Percentiles rank a stretch among this genome's conserved stretches.
Conservation (phyloP, 441 rosid species). For the Erysimum cheiri region DNA sequence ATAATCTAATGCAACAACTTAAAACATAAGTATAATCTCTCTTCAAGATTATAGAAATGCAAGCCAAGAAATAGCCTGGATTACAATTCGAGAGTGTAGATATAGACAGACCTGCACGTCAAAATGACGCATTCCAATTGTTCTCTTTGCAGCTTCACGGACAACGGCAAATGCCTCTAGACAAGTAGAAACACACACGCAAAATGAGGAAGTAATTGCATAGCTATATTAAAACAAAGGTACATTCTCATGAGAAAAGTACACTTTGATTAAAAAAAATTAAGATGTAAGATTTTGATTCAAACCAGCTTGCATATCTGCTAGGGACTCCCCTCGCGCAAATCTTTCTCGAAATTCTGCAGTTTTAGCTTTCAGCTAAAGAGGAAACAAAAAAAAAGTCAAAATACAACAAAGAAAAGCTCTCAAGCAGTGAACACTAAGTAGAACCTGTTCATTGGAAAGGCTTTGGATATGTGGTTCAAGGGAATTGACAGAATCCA, state of each 20-base stretch:
- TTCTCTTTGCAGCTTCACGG: constrained; percentile 96
- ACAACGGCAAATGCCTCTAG: constrained; percentile 95
- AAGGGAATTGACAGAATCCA: constrained; percentile 64
- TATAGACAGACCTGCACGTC: constrained; percentile 79
- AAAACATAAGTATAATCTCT: constrained; percentile 29
- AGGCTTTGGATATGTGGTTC: constrained; percentile 65
- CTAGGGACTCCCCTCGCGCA: constrained; percentile 66
- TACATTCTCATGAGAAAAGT: constrained; percentile 13
- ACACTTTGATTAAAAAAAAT: background rate
- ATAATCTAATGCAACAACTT: constrained; percentile 63
- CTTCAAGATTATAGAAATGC: constrained; percentile 16
- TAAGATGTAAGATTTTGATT: background rate
- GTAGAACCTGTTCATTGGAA: constrained; percentile 77
- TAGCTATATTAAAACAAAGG: background rate
- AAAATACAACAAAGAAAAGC: constrained; percentile 30
- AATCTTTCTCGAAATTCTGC: constrained; percentile 74
- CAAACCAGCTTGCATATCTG: constrained; percentile 91
- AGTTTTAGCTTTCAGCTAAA: constrained; percentile 81
- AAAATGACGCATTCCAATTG: constrained; percentile 98
- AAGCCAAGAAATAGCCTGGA: constrained; percentile 5
- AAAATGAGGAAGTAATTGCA: constrained; percentile 21
- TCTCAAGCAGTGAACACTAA: constrained; percentile 27
- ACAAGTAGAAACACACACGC: constrained; percentile 19
- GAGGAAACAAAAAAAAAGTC: constrained; percentile 21
- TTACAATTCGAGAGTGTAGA: constrained; percentile 4